Evolutionary conservation across 352 stramenopile species (phyloP), one percentile per base, ranked within the genome.

Genomic region (Phytophthora crassamura): DNA sequence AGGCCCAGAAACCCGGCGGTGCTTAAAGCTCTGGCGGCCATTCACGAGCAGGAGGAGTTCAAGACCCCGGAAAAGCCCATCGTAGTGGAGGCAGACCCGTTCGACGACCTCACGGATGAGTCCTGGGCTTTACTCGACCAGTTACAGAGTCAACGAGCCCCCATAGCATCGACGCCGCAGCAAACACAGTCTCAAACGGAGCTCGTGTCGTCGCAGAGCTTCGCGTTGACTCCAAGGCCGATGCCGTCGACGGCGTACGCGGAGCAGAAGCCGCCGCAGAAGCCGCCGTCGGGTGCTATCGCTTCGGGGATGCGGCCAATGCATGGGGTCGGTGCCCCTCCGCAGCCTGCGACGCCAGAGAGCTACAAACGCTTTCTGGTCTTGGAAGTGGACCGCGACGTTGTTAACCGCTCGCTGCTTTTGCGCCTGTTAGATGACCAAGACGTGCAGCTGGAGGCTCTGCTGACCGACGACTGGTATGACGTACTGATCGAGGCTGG

Each of bases 91-190:
- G 51, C 62, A 9, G 84, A 91, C 35, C 77, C 80, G 22, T 87
- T 85, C 34, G 83, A 76, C 18, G 81, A 86, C 28, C 75, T 95
- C n/a, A 91, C 84, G 4, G 81, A 88, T 16, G 87, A 95, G 38
- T 89, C 83, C 30, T 95, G 84, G 85, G 80, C 87, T 11, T 50
- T 90, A 38, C 46, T 94, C 10, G 85, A 95, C 25, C 80, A 91
- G 47, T 20, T 94, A 11, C 74, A 89, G 59, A 82, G 79, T 30
- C 60, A 93, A 76, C 76, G 78, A 55, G 52, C 42, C 6, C 52
- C 45, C 4, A 40, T 48, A n/a, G 54, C 67, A 63, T 40, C 40
- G 16, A 59, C 41, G 7, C 55, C 61, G 57, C 25, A 18, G 34
- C 52, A 45, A 35, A 48, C 58, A 22, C 56, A 66, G 43, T 69